A percentile compares a stretch with the other conserved stretches of the same genome.
Evolutionary conservation across 164 flowering plant species (phyloP).

Genomic region (Santalum album): DNA sequence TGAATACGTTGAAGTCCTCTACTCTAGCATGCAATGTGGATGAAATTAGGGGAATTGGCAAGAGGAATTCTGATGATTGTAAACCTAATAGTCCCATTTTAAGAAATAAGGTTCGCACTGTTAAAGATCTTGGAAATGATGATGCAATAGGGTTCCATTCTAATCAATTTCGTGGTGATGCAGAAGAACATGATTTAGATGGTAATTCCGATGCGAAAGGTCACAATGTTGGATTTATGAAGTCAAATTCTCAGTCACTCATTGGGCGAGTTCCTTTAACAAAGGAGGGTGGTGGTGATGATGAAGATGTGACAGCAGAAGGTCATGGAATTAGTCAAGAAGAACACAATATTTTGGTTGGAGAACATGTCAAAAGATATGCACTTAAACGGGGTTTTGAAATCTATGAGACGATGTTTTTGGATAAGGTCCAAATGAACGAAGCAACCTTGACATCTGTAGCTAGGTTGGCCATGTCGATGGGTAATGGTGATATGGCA

Average conservation of each 20-base stretch:
- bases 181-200: neutral
- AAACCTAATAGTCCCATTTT: slow-evolving; percentile 1
- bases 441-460: slow-evolving; percentile 83
- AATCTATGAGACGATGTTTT: slow-evolving; percentile 51
- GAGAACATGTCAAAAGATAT: slow-evolving; percentile 41
- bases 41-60: slow-evolving; percentile 9
- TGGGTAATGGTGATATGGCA: slow-evolving; percentile 76
- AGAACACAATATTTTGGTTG: slow-evolving; percentile 26
- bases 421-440: slow-evolving; percentile 59
- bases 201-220: slow-evolving; percentile 7
- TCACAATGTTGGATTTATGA: slow-evolving; percentile 3
- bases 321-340: slow-evolving; percentile 11
- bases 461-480: slow-evolving; percentile 83
- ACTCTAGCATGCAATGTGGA: slow-evolving; percentile 8
- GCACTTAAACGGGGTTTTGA: slow-evolving; percentile 63
- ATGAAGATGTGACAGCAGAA: slow-evolving; percentile 2
- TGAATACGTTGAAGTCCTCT: slow-evolving; percentile 13
- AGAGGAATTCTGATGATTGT: neutral
- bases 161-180: neutral
- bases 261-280: slow-evolving; percentile 10
- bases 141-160: slow-evolving; percentile 9
- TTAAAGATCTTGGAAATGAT: slow-evolving; percentile 3
- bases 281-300: slow-evolving; percentile 8
- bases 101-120: slow-evolving; percentile 8
- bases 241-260: slow-evolving; percentile 9